A percentile compares a stretch with the other conserved stretches of the same genome.
Conservation (phyloP, 495 filamentous ascomycete genomes). For the Penicillium steckii region DNA sequence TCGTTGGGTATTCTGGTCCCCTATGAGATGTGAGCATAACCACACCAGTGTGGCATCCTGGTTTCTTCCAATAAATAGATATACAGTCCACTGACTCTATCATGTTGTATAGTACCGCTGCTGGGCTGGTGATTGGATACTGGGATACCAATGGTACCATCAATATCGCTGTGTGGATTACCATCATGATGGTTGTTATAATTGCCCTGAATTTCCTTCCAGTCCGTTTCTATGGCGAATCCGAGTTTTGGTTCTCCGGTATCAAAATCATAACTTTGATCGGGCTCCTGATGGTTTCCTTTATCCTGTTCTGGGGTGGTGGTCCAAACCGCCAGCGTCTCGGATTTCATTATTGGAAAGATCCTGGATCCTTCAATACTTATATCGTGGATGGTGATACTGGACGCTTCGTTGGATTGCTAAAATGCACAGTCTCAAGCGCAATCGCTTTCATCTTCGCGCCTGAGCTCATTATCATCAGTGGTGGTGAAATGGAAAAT, state of each 20-base stretch:
- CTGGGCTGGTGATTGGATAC: constrained; percentile 69
- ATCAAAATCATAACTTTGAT: constrained; percentile 78
- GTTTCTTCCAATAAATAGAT: too few relatives aligned
- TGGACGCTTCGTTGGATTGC: constrained; percentile 46
- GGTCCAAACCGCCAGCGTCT: constrained; percentile 60
- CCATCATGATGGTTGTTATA: constrained; percentile 69
- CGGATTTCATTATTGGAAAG: constrained; percentile 72
- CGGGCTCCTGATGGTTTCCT: constrained; percentile 65
- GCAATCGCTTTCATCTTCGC: constrained; percentile 58
- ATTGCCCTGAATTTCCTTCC: constrained; percentile 66
- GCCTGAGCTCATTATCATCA: constrained; percentile 54
- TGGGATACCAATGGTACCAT: constrained; percentile 51
- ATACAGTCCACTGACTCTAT: too few relatives aligned
- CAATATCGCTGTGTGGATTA: constrained; percentile 62
- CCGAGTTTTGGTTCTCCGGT: constrained; percentile 71
- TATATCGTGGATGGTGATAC: constrained; percentile 29
- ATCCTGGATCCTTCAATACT: constrained; percentile 64
- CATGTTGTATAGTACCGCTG: too few relatives aligned
- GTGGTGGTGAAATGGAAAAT: constrained; percentile 70
- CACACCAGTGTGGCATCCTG: too few relatives aligned
- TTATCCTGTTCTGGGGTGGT: constrained; percentile 70
- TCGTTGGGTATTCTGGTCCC: constrained; percentile 65
- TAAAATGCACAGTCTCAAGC: constrained; percentile 43
- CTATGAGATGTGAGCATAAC: too few relatives aligned
- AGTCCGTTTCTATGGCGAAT: constrained; percentile 66